A percentile compares a stretch with the other conserved stretches of the same genome.
phyloP scores from a whole-genome alignment of 2,329 filamentous ascomycete species.

The Orbilia quercus region DNA sequence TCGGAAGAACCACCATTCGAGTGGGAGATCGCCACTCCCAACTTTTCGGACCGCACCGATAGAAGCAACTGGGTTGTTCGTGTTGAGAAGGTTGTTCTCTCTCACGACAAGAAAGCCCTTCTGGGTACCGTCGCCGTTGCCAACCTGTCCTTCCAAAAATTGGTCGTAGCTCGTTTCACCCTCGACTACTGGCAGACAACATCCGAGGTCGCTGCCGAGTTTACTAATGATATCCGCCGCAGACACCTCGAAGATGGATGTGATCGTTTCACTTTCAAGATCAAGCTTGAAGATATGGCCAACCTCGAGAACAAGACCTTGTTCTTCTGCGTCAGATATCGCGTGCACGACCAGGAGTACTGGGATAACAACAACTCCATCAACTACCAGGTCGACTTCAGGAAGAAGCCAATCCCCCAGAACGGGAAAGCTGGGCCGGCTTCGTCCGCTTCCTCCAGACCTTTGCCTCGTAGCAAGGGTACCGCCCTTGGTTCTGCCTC shows the following conservation, averaged over 20 bases:
- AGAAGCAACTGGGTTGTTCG: conserved; percentile 67
- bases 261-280: conserved; percentile 92
- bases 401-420: conserved; percentile 76
- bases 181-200: conserved; percentile 99
- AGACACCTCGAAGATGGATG: conserved; percentile 74
- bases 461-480: conserved; percentile 75
- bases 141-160: conserved; percentile 90
- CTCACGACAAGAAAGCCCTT: conserved; percentile 84
- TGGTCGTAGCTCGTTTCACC: conserved; percentile 91
- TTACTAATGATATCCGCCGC: conserved; percentile 78
- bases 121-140: conserved; percentile 84
- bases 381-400: conserved; percentile 96
- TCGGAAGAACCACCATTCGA: conserved; percentile 73
- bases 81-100: conserved; percentile 87
- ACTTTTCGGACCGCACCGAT: conserved; percentile 74
- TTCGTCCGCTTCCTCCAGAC: conserved; percentile 67
- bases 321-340: conserved; percentile 90
- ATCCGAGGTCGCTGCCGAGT: conserved; percentile 92
- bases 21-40: conserved; percentile 87
- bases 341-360: conserved; percentile 82
- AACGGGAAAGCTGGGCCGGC: conserved; percentile 63
- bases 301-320: conserved; percentile 93
- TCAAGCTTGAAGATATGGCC: conserved; percentile 89
- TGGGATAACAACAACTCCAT: conserved; percentile 92
- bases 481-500: conserved; percentile 64